phyloP scores from a whole-genome alignment of 164 flowering plant species.

The Malania oleifera region DNA sequence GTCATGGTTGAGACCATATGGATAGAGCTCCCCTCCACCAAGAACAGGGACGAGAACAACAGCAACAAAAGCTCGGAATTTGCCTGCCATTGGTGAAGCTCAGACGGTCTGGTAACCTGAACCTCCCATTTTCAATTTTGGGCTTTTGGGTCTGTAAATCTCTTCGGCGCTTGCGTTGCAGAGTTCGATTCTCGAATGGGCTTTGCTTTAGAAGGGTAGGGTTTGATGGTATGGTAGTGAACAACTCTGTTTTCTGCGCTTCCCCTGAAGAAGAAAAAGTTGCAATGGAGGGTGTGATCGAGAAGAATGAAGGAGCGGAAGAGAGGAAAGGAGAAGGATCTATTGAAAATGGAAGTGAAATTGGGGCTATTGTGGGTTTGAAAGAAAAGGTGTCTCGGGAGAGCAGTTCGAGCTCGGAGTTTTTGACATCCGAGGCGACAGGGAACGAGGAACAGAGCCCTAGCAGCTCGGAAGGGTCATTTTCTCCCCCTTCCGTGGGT shows the following conservation, averaged over 20 bases:
- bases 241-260: constrained; percentile 34
- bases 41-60: constrained; percentile 17
- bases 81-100: constrained; percentile 12
- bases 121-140: constrained; percentile 18
- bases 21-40: constrained; percentile 25
- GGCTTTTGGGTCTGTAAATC: constrained; percentile 29
- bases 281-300: constrained; percentile 35
- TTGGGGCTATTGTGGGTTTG: constrained; percentile 20
- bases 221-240: constrained; percentile 29
- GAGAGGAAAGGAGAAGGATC: constrained; percentile 13
- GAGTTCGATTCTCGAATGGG: constrained; percentile 18
- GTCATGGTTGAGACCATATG: constrained; percentile 30
- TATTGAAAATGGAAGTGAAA: constrained; percentile 13
- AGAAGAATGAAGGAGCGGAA: constrained; percentile 16
- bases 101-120: constrained; percentile 1
- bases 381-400: constrained; percentile 29
- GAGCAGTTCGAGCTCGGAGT: constrained; percentile 50
- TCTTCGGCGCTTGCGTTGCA: constrained; percentile 13
- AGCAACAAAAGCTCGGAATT: constrained; percentile 19
- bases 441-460: constrained; percentile 47
- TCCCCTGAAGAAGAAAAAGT: constrained; percentile 25
- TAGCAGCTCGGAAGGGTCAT: constrained; percentile 40
- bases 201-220: constrained; percentile 17
- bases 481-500: constrained; percentile 32
- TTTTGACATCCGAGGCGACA: constrained; percentile 36